These are phyloP conservation scores for Eucalyptus dawsonii DNA, from an alignment of 345 rosid species.

Conservation along the genomic window DNA sequence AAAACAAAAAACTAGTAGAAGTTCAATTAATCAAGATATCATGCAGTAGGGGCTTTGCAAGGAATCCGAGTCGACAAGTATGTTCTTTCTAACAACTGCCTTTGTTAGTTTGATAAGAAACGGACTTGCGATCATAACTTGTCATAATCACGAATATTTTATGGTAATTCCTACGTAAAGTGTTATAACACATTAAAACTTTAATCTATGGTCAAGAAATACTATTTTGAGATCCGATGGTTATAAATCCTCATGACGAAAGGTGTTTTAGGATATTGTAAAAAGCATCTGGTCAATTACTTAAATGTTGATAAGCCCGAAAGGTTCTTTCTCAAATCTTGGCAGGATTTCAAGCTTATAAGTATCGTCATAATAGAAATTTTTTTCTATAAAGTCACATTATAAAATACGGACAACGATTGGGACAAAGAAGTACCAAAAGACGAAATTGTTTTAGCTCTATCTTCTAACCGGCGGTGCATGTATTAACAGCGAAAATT, in stretches of 20 bases:
- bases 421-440: not conserved
- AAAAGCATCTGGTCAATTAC: not conserved
- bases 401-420: not conserved
- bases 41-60: not conserved
- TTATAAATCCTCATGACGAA: not conserved
- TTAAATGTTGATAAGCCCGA: not conserved
- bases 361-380: not conserved
- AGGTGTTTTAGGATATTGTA: not conserved
- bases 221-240: not conserved
- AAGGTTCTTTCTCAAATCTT: not conserved
- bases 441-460: not conserved
- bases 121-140: not conserved
- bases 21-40: not conserved
- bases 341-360: not conserved
- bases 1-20: not conserved
- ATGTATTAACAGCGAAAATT: not conserved
- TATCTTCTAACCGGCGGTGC: not conserved
- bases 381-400: not conserved
- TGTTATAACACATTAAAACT: not conserved
- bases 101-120: not conserved
- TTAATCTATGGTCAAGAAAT: not conserved
- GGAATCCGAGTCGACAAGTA: not conserved
- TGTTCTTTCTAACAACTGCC: not conserved
- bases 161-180: not conserved
- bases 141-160: not conserved